Evolutionary conservation across 768 basidiomycete species (phyloP), one percentile per base, ranked within the genome.

Genomic region (Glaciozyma antarctica): DNA sequence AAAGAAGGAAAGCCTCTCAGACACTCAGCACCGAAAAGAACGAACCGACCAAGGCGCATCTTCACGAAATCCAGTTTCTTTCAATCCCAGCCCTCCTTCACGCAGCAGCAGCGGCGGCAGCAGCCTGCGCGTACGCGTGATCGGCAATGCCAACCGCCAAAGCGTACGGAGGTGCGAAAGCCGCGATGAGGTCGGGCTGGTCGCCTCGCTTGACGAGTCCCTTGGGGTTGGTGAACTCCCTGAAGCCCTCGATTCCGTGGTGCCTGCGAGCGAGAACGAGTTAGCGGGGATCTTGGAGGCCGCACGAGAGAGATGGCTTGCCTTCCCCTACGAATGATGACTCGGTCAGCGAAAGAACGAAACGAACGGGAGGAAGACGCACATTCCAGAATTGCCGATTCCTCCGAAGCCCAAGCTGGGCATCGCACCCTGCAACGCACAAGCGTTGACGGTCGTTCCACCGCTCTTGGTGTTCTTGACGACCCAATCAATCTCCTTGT

Each of bases 171-270:
- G 34, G 28, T 6, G 30, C 57, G 34, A 58, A 58, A 32, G 57
- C 57, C 4, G 28, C 28, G 15, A 41, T n/a, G 24, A 38, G 41
- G 44, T 58, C 57, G 30, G 24, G 28, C 34, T 41, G 21, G 24
- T 28, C 28, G 8, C 57, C 34, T 41, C 57, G 13, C 26, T n/a
- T 44, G 34, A 58, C 34, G 24, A 58, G n/a, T 2, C 57, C 57
- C 44, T 44, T 34, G n/a, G 24, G 57, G 44, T 58, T 58, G 30
- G 28, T 38, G 41, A 58, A 58, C 57, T 58, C 57, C 26, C 34
- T 24, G 57, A 30, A 58, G 8, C 57, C 57, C 44, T 58, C 57
- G 26, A 41, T 12, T 2, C 57, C 57, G 34, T 58, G 57, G 41
- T 58, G 57, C 24, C 57, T 34, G 13, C 57, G 26, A 21, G n/a